Evolutionary conservation across 2,329 filamentous ascomycete species (phyloP), one percentile per base, ranked within the genome.

Genomic region (Atkinsonella hypoxylon): DNA sequence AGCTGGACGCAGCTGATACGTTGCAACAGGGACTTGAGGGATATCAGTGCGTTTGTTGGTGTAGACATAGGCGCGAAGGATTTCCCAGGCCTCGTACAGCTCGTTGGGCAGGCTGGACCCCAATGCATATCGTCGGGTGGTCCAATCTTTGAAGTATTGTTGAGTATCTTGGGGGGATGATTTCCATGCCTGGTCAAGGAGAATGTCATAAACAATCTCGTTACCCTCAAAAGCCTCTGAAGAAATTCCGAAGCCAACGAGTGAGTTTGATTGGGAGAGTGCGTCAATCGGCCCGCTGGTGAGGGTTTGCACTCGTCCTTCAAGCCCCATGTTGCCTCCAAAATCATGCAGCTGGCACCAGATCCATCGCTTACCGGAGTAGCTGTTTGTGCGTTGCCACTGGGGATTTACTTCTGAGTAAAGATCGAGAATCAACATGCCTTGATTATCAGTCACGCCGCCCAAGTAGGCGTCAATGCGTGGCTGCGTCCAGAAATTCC

Each of bases 271-370:
- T 26, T 66, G 64, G 0, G 59, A 55, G 1, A 74, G 61, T 0
- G 74, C 74, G 39, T 67, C 61, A n/a, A 74, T 66, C 0, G 72
- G 64, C 51, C 72, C 70, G 39, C 67, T 59, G 0, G 74, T 77
- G 7, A 76, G 55, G 39, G 75, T 76, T 50, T 67, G 59, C 15
- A 77, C 64, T 53, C 76, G 74, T 1, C 74, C 74, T 52, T 76
- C 76, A 1, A 77, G 54, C 0, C 72, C 73, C 63, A 69, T 66
- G 55, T 71, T 75, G 15, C 70, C 71, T 6, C 74, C 74, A 52
- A 72, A 77, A 52, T 69, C 66, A 54, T 77, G 75, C 7, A 78
- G 59, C 55, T 76, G 63, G 55, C 73, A 76, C 75, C 75, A 77
- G 36, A 77, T 70, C 74, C 74, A 78, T 0, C 71, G 69, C 55